phyloP scores from a whole-genome alignment of 1,284 basidiomycete species.

The Leccinum griseonigrum region DNA sequence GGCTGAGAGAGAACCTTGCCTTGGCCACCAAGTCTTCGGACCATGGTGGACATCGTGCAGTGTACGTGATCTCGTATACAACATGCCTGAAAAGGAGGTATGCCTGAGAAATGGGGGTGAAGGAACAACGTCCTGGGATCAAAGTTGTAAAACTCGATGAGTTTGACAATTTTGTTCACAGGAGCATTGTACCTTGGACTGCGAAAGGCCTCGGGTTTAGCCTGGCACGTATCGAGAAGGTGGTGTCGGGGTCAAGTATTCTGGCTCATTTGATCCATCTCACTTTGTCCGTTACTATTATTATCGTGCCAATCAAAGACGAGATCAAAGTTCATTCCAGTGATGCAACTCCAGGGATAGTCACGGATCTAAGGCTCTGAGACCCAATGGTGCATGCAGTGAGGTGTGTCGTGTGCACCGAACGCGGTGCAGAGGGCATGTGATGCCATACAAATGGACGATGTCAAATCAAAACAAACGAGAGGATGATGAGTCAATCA shows the following conservation, averaged over 20 bases:
- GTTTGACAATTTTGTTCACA: slow-evolving; percentile 16
- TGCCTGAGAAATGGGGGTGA: slow-evolving; percentile 26
- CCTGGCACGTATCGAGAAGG: slow-evolving; percentile 7
- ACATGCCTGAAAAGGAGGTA: slow-evolving; percentile 13
- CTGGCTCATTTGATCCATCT: not conserved
- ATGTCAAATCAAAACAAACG: slow-evolving; percentile 21
- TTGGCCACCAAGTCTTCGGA: slow-evolving; percentile 9
- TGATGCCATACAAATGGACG: slow-evolving; percentile 18
- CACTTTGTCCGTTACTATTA: not conserved
- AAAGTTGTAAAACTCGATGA: slow-evolving; percentile 9
- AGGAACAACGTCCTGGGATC: slow-evolving; percentile 5
- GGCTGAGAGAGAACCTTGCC: slow-evolving; percentile 21
- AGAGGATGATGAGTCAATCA: slow-evolving; percentile 22
- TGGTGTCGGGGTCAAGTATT: slow-evolving; percentile 22
- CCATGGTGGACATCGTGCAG: slow-evolving; percentile 4
- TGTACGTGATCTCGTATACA: slow-evolving; percentile 29
- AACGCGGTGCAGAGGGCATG: slow-evolving; percentile 21
- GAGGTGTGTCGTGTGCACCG: slow-evolving; percentile 1
- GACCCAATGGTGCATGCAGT: slow-evolving; percentile 2
- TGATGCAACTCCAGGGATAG: slow-evolving; percentile 10
- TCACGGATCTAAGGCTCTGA: not conserved
- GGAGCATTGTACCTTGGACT: slow-evolving; percentile 10
- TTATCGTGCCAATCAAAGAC: not conserved
- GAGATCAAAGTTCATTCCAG: slow-evolving; percentile 5
- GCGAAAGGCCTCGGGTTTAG: slow-evolving; percentile 25